Conservation (phyloP, 1,284 basidiomycete species). For the Violaceomyces palustris region DNA sequence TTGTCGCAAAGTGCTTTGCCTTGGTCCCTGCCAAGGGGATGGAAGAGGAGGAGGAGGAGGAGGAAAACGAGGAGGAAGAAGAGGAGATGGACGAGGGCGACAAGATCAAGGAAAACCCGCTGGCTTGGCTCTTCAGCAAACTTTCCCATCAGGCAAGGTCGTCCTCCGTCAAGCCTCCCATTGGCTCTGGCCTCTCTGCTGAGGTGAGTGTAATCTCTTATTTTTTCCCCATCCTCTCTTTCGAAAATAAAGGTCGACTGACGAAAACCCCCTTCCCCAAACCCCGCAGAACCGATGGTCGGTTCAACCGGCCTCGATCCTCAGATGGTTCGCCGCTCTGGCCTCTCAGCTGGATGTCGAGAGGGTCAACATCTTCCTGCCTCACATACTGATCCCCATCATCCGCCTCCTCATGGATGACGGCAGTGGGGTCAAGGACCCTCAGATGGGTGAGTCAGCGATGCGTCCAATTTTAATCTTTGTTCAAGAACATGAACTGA, state of each 20-base stretch:
- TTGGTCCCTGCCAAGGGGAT: slow-evolving; percentile 15
- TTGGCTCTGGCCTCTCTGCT: too few species aligned
- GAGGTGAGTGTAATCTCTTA: slow-evolving; percentile 2
- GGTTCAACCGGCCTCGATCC: slow-evolving; percentile 69
- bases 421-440: slow-evolving; percentile 53
- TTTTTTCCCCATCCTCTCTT: too few species aligned
- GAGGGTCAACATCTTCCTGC: slow-evolving; percentile 64
- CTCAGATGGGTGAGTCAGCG: slow-evolving; percentile 52
- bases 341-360: slow-evolving; percentile 8
- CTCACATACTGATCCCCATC: slow-evolving; percentile 78
- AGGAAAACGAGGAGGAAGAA: slow-evolving; percentile 6
- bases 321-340: slow-evolving; percentile 58
- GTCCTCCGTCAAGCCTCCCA: slow-evolving; percentile 41
- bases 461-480: slow-evolving; percentile 94
- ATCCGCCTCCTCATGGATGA: slow-evolving; percentile 84
- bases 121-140: slow-evolving; percentile 89
- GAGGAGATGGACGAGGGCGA: slow-evolving; percentile 34
- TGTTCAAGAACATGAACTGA: slow-evolving; percentile 67
- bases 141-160: slow-evolving; percentile 75
- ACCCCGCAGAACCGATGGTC: slow-evolving; percentile 61
- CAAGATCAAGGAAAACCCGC: slow-evolving; percentile 57
- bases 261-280: not conserved
- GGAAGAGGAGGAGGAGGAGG: slow-evolving; percentile 9
- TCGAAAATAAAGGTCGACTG: too few species aligned
- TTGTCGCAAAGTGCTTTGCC: slow-evolving; percentile 65